Conservation (phyloP, 2,329 filamentous ascomycete genomes). For the Fusarium ramigenum region DNA sequence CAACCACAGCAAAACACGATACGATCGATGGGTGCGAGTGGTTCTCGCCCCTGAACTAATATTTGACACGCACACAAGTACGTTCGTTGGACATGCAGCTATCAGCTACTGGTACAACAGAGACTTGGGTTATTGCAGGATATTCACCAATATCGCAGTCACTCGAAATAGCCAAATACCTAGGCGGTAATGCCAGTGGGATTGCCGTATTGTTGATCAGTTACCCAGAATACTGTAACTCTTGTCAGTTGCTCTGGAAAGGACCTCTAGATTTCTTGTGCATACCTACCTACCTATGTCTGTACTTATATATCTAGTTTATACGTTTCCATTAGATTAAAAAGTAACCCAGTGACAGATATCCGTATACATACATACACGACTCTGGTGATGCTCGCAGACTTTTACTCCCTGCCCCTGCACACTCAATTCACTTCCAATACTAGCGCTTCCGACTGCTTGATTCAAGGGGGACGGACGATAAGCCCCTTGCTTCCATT, state of each 20-base stretch:
- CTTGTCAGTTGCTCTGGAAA: not conserved
- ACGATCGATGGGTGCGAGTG: slow-evolving; percentile 12
- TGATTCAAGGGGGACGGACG: slow-evolving; percentile 11
- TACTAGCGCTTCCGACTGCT: not conserved
- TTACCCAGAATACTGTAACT: not conserved
- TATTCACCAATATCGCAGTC: slow-evolving; percentile 7
- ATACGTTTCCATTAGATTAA: not conserved
- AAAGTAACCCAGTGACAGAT: not conserved
- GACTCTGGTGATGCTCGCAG: not conserved
- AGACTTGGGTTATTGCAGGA: slow-evolving; percentile 16
- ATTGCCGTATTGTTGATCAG: not conserved
- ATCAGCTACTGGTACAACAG: not conserved
- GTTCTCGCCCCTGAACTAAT: slow-evolving; percentile 34
- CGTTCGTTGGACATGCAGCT: not conserved
- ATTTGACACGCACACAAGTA: slow-evolving; percentile 1
- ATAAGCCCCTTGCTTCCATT: slow-evolving; percentile 8
- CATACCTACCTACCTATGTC: not conserved
- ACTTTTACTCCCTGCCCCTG: not conserved
- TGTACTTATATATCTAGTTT: not conserved
- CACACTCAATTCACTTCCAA: not conserved
- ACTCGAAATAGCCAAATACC: not conserved
- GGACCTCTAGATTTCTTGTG: not conserved
- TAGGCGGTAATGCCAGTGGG: not conserved
- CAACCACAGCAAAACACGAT: not conserved
- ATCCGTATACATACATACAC: not conserved